Evolutionary conservation across 1,139 yeast genomes (phyloP).

Genomic region (Nadsonia commutata): DNA sequence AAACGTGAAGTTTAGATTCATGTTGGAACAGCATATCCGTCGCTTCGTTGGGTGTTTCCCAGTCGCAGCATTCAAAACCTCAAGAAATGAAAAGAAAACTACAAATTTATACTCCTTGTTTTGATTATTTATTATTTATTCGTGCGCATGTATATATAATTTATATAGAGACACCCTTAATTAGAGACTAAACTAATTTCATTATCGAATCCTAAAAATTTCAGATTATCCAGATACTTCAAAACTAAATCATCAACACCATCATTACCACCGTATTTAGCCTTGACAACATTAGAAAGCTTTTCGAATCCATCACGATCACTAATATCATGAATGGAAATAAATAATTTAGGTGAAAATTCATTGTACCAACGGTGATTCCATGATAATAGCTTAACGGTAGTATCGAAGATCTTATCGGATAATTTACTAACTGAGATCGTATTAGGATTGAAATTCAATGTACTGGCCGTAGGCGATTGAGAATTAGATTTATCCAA

Average conservation of each 20-base stretch:
- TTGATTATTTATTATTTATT: too few species aligned
- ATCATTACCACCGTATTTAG: conserved; percentile 53
- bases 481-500: background rate
- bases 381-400: conserved; percentile 78
- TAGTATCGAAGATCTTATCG: conserved; percentile 46
- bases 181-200: too few species aligned
- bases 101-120: too few species aligned
- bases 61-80: too few species aligned
- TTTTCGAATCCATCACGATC: conserved; percentile 68
- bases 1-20: too few species aligned
- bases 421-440: conserved; percentile 12
- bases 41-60: too few species aligned
- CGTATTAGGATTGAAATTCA: conserved; percentile 10
- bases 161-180: too few species aligned
- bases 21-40: too few species aligned
- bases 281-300: conserved; percentile 61
- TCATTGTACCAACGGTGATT: conserved; percentile 95
- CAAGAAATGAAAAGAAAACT: too few species aligned
- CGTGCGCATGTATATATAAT: too few species aligned
- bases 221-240: background rate
- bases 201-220: background rate
- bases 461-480: conserved; percentile 9
- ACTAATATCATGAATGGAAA: conserved; percentile 43
- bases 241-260: conserved; percentile 27
- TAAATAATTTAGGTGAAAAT: conserved; percentile 55